These are phyloP conservation scores for Geotrichum reessii DNA, from an alignment of 1,139 yeast genomes.

Conservation along the genomic window DNA sequence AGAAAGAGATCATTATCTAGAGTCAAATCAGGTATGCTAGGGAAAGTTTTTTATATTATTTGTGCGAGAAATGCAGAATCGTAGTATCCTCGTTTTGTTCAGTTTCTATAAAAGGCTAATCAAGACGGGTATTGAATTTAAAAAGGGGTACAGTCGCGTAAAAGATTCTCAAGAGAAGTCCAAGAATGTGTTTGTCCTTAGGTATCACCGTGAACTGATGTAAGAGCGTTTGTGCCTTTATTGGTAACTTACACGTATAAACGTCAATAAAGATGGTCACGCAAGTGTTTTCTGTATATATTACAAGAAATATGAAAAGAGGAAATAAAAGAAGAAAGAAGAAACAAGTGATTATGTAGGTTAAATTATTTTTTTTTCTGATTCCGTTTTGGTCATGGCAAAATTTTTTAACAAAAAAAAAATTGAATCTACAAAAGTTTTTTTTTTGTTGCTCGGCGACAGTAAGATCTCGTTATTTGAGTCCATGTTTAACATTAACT, in stretches of 20 bases:
- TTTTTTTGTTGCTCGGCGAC: background rate
- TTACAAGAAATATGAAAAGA: background rate
- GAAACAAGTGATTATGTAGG: background rate
- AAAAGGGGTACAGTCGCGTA: background rate
- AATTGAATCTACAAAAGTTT: background rate
- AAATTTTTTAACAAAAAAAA: background rate
- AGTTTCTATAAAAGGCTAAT: background rate
- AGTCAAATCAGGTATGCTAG: background rate
- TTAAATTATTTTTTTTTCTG: background rate
- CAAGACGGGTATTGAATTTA: background rate
- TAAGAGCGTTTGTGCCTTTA: background rate
- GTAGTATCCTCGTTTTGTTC: background rate
- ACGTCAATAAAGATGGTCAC: background rate
- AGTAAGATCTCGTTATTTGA: background rate
- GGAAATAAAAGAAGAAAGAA: background rate
- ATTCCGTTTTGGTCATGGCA: background rate
- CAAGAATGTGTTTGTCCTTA: background rate
- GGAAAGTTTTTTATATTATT: background rate
- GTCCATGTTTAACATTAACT: background rate
- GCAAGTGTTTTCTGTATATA: background rate
- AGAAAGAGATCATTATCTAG: background rate
- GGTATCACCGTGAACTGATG: background rate
- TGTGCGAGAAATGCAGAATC: background rate
- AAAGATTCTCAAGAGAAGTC: background rate
- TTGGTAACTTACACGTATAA: background rate